Base-by-base conservation (phyloP, 2,329 filamentous ascomycete genomes). In the Rhynchosporium agropyri region DNA sequence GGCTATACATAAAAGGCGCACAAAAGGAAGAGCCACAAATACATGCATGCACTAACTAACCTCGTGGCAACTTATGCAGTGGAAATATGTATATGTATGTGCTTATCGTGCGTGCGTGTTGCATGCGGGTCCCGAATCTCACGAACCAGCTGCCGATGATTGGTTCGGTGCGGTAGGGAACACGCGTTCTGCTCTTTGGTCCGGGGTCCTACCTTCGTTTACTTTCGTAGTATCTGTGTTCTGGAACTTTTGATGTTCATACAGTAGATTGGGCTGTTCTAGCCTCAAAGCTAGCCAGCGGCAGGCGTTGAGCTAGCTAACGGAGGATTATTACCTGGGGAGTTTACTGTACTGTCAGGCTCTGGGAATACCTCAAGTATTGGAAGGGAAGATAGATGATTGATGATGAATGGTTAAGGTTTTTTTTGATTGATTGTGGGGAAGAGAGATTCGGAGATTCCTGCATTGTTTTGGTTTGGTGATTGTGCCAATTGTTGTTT, bases 1-100 rank as follows among this genome's bases (percentile, higher is more conserved):
- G 48, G 55, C 55, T 58, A 28, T 45, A 42, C 61, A 59, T 42
- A 63, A 63, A 63, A 46, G 46, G 28, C 61, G 48, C 55, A 59
- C 55, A 53, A 63, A 58, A 49, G 33, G 33, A 40, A 2, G 31
- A 26, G n/a, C 31, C 31, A 57, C 40, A 40, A 51, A 51, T 49
- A 50, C 58, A 51, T 58, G 54, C 40, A 57, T 26, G 46, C 15
- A 8, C 51, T 55, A 38, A 53, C 31, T 20, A 28, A 53, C 50
- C 51, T 56, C 60, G 60, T 46, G 20, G 42, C 42, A 12, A 43
- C 13, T 40, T 40, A 12, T 13, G 40, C 10, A 43, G 40, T 12
- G 13, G 33, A 36, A 36, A 10, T 36, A 36, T 36, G 33, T 10
- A 36, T 36, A 10, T 36, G 33, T 20, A 20, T 20, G 20, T 20